These are phyloP conservation scores for Didymella arachidicola DNA, from an alignment of 2,329 filamentous ascomycete genomes.

Conservation along the genomic window DNA sequence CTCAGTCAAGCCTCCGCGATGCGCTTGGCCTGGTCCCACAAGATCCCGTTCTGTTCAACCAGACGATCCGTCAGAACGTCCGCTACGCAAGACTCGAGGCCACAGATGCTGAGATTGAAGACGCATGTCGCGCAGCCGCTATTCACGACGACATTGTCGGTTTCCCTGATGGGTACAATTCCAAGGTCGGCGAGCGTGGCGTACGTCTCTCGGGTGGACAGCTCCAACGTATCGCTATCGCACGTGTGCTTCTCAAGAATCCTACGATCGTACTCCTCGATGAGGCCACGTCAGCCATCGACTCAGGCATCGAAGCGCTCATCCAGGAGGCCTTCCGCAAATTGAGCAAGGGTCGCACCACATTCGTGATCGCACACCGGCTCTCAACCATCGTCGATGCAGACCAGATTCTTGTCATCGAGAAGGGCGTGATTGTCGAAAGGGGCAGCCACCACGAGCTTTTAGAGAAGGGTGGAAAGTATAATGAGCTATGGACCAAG, in stretches of 20 bases:
- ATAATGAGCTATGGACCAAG: conserved; percentile 87
- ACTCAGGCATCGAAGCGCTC: conserved; percentile 72
- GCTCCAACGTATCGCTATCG: conserved; percentile 71
- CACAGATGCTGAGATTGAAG: conserved; percentile 66
- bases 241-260: conserved; percentile 78
- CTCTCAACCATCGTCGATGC: conserved; percentile 86
- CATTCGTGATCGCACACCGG: conserved; percentile 77
- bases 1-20: conserved; percentile 64
- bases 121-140: conserved; percentile 67
- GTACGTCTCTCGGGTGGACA: conserved; percentile 68
- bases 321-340: conserved; percentile 69
- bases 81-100: conserved; percentile 69
- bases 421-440: conserved; percentile 78
- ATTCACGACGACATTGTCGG: conserved; percentile 70
- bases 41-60: conserved; percentile 70
- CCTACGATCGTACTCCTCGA: conserved; percentile 85
- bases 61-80: conserved; percentile 70
- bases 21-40: conserved; percentile 71
- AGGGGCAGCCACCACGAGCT: conserved; percentile 81
- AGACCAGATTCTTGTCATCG: conserved; percentile 82
- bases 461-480: conserved; percentile 73
- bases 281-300: conserved; percentile 88
- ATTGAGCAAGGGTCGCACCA: conserved; percentile 68
- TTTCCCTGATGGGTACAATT: conserved; percentile 59
- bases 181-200: conserved; percentile 52